These are phyloP conservation scores for Euclidium syriacum DNA, from an alignment of 345 rosid genomes.

Conservation along the genomic window DNA sequence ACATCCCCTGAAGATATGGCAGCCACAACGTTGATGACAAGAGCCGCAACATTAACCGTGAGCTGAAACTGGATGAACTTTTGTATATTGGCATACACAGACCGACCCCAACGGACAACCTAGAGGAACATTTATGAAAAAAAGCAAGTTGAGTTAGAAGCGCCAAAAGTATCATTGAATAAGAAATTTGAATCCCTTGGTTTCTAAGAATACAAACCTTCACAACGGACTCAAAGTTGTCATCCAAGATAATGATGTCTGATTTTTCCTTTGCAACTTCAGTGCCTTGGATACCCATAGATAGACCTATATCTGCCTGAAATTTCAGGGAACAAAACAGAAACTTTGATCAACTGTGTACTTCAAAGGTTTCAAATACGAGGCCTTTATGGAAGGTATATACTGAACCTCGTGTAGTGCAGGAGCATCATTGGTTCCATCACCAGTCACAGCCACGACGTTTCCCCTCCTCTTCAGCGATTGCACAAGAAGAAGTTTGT, in stretches of 20 bases:
- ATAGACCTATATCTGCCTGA: constrained; percentile 97
- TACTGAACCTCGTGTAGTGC: constrained; percentile 74
- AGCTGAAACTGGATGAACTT: constrained; percentile 98
- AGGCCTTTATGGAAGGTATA: background rate
- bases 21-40: constrained; percentile 87
- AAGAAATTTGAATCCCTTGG: background rate
- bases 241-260: constrained; percentile 92
- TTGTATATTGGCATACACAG: constrained; percentile 98
- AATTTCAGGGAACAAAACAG: constrained; percentile 2
- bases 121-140: constrained; percentile 14
- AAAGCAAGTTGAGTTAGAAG: background rate
- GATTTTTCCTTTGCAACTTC: constrained; percentile 99
- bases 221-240: constrained; percentile 89
- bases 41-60: constrained; percentile 95
- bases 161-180: background rate
- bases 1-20: constrained; percentile 93
- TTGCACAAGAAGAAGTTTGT: constrained; percentile 87
- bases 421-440: constrained; percentile 95
- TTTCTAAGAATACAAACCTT: constrained; percentile 43
- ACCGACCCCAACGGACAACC: constrained; percentile 99
- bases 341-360: background rate
- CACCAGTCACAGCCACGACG: constrained; percentile 91
- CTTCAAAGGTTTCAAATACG: background rate
- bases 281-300: constrained; percentile 99
- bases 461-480: constrained; percentile 66